Percentiles rank a stretch among this genome's conserved stretches.
Evolutionary conservation across 768 basidiomycete genomes (phyloP).

Genomic region (Aureoboletus auriporus): DNA sequence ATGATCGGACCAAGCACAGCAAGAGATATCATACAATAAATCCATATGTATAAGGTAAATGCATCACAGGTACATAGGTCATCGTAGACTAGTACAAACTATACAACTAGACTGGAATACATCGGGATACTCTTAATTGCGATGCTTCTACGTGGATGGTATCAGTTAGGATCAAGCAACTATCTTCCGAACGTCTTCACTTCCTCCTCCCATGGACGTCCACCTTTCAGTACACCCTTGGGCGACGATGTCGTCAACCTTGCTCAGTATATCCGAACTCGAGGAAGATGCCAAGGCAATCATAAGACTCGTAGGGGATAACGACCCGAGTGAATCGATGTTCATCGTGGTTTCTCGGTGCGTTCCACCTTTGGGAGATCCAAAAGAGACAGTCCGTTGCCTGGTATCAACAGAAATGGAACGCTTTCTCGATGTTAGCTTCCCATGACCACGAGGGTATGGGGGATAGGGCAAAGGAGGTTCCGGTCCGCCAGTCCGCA

Average conservation of each 20-base stretch:
- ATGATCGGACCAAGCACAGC: too few relatives aligned
- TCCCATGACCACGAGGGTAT: conserved; percentile 6
- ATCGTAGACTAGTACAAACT: not conserved
- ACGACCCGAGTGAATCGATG: conserved; percentile 12
- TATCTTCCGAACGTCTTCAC: too few relatives aligned
- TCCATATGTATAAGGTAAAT: too few relatives aligned
- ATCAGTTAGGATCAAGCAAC: not conserved
- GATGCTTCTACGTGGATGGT: not conserved
- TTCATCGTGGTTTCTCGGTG: conserved; percentile 4
- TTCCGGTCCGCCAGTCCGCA: conserved; percentile 3
- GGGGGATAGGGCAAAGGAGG: conserved; percentile 22
- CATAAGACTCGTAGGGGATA: conserved; percentile 23
- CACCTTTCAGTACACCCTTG: conserved; percentile 30
- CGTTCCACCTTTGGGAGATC: conserved; percentile 1
- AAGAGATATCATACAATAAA: too few relatives aligned
- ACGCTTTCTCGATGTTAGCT: not conserved
- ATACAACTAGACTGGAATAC: conserved; percentile 2
- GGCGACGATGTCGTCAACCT: conserved; percentile 35
- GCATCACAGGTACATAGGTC: too few relatives aligned
- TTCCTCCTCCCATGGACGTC: not conserved
- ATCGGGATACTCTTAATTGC: not conserved
- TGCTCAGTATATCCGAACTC: conserved; percentile 25
- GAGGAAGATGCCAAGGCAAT: conserved; percentile 19
- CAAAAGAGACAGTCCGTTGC: conserved; percentile 2
- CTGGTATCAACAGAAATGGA: conserved; percentile 1